Conservation (phyloP, 192 early-diverging fungal genomes). For the Backusella australiensis region DNA sequence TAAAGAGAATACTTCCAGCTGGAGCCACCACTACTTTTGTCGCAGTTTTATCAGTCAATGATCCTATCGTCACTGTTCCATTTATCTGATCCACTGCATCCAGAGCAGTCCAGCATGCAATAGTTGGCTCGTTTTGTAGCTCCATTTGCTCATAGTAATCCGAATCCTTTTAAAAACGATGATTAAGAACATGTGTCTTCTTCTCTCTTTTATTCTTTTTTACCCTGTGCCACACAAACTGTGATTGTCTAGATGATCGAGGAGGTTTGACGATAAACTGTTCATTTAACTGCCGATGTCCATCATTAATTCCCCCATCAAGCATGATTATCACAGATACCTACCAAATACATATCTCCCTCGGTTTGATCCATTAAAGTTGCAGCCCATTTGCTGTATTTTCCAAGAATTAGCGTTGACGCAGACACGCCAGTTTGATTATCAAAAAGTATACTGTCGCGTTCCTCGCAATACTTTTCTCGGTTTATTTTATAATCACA, state of each 20-base stretch:
- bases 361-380: background rate
- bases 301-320: background rate
- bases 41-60: background rate
- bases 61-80: background rate
- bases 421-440: slow-evolving; percentile 1
- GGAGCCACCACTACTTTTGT: background rate
- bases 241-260: slow-evolving; percentile 5
- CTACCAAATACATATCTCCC: slow-evolving; percentile 21
- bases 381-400: slow-evolving; percentile 11
- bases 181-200: background rate
- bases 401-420: background rate
- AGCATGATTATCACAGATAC: background rate
- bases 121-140: background rate
- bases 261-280: slow-evolving; percentile 44
- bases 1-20: slow-evolving; percentile 32
- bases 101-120: slow-evolving; percentile 39
- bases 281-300: slow-evolving; percentile 29
- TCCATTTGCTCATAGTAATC: slow-evolving; percentile 19
- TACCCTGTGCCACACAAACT: slow-evolving; percentile 39
- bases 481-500: slow-evolving; percentile 20
- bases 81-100: slow-evolving; percentile 23
- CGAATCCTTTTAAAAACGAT: slow-evolving; percentile 22
- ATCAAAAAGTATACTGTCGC: slow-evolving; percentile 10
- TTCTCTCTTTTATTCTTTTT: background rate
- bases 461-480: slow-evolving; percentile 16